These are phyloP conservation scores for Fraxinus greggii DNA, from an alignment of 305 asterid species.

Conservation along the genomic window DNA sequence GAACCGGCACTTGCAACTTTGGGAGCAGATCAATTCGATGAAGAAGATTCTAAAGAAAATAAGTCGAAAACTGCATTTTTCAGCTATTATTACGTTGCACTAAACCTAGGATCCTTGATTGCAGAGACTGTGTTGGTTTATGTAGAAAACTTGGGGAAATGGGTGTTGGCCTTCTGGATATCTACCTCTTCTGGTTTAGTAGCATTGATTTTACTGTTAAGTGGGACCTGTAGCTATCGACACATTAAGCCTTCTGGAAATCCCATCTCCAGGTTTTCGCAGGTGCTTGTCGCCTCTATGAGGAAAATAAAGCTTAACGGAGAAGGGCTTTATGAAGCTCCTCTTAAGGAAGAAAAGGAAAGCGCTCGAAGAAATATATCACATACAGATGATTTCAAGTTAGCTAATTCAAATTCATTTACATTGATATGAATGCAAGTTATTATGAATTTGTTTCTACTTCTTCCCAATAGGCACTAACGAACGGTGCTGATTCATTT, in stretches of 20 bases:
- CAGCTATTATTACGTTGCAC: slow-evolving; percentile 76
- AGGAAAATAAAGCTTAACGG: slow-evolving; percentile 52
- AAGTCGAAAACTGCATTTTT: slow-evolving; percentile 59
- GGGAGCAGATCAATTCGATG: slow-evolving; percentile 93
- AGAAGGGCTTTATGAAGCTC: slow-evolving; percentile 57
- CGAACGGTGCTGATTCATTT: background rate
- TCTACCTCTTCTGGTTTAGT: slow-evolving; percentile 64
- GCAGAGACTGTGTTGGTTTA: slow-evolving; percentile 76
- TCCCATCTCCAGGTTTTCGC: slow-evolving; percentile 65
- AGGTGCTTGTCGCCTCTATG: slow-evolving; percentile 63
- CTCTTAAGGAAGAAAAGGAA: slow-evolving; percentile 39
- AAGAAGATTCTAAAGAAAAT: slow-evolving; percentile 63
- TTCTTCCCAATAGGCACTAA: background rate
- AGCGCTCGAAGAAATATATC: slow-evolving; percentile 36
- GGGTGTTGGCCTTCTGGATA: slow-evolving; percentile 82
- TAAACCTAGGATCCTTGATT: slow-evolving; percentile 73
- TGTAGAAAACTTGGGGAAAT: slow-evolving; percentile 60
- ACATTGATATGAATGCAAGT: background rate
- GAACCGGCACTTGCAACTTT: slow-evolving; percentile 82
- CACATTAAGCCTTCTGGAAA: slow-evolving; percentile 59
- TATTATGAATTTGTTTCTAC: background rate
- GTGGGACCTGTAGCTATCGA: slow-evolving; percentile 60
- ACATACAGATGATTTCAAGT: slow-evolving; percentile 69
- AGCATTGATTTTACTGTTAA: slow-evolving; percentile 46
- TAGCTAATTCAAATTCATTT: slow-evolving; percentile 19